Percentiles rank a stretch among this genome's conserved stretches.
Conservation (phyloP, 2,329 filamentous ascomycete genomes). For the Penicillium janthinellum region DNA sequence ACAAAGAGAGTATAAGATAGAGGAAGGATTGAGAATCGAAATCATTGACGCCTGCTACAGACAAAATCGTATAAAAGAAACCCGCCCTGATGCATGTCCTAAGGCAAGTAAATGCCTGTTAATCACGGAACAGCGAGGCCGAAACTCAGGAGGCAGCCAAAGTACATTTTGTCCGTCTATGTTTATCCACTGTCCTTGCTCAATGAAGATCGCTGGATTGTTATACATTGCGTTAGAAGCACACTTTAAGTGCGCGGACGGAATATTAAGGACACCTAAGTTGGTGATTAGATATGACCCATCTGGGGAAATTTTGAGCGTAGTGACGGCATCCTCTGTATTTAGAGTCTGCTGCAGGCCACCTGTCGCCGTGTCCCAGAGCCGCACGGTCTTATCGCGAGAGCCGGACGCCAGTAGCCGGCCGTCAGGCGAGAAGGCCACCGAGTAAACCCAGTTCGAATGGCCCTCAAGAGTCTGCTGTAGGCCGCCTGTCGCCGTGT, state of each 20-base stretch:
- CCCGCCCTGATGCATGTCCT: constrained; percentile 9
- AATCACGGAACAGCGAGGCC: constrained; percentile 11
- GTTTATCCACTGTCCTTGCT: constrained; percentile 15
- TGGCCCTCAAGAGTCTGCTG: too few species aligned
- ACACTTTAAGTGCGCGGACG: not conserved
- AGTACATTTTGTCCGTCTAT: constrained; percentile 13
- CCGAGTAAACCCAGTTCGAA: too few species aligned
- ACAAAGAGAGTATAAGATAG: constrained; percentile 5
- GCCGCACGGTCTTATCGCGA: too few species aligned
- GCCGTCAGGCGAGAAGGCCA: too few species aligned
- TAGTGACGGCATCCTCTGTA: not conserved
- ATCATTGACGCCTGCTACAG: constrained; percentile 5
- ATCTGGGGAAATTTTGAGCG: not conserved
- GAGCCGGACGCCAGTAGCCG: too few species aligned
- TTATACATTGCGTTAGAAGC: not conserved
- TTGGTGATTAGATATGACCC: not conserved
- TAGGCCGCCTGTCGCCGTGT: too few species aligned
- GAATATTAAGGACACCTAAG: not conserved
- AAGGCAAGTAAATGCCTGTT: constrained; percentile 11
- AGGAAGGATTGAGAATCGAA: constrained; percentile 5
- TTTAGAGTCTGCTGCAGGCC: not conserved
- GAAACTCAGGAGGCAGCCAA: not conserved
- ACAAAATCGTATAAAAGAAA: constrained; percentile 9
- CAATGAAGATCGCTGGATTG: constrained; percentile 5
- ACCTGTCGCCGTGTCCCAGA: too few species aligned